Conservation (phyloP, 1,139 yeast species). For the Kodamaea arcana region DNA sequence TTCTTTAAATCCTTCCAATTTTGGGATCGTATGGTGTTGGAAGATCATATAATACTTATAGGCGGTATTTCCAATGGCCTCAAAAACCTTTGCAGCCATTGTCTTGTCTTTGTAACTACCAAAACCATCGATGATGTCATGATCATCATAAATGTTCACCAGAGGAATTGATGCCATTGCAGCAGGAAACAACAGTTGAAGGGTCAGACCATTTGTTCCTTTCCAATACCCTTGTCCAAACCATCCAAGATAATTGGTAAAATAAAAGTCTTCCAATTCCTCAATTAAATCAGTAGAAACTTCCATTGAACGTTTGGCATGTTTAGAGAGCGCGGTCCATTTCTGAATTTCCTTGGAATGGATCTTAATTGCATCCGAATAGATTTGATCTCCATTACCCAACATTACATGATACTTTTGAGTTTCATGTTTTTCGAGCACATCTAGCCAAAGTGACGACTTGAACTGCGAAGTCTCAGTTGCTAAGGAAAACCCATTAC, state of each 20-base stretch:
- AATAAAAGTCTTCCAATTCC: conserved; percentile 63
- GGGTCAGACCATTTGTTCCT: conserved; percentile 61
- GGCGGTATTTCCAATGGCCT: conserved; percentile 70
- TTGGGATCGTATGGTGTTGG: conserved; percentile 71
- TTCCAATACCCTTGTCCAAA: conserved; percentile 85
- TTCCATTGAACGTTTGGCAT: conserved; percentile 37
- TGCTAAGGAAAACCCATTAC: conserved; percentile 86
- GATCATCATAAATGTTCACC: conserved; percentile 82
- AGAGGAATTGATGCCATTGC: conserved; percentile 82
- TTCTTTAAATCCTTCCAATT: conserved; percentile 10
- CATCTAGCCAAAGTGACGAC: conserved; percentile 85
- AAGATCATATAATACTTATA: conserved; percentile 84
- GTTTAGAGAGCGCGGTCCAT: conserved; percentile 58
- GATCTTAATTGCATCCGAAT: conserved; percentile 75
- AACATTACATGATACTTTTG: conserved; percentile 87
- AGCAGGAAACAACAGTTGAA: conserved; percentile 64
- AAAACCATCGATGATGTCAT: conserved; percentile 92
- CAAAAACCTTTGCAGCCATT: conserved; percentile 66
- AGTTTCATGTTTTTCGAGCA: conserved; percentile 56
- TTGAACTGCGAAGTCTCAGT: conserved; percentile 64
- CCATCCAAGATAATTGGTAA: conserved; percentile 78
- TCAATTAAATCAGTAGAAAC: conserved; percentile 44
- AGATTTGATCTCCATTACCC: conserved; percentile 97
- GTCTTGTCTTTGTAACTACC: conserved; percentile 80
- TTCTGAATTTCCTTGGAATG: conserved; percentile 50